These are phyloP conservation scores for Colletotrichum lindemuthianum DNA, from an alignment of 2,329 filamentous ascomycete species.

Conservation along the genomic window DNA sequence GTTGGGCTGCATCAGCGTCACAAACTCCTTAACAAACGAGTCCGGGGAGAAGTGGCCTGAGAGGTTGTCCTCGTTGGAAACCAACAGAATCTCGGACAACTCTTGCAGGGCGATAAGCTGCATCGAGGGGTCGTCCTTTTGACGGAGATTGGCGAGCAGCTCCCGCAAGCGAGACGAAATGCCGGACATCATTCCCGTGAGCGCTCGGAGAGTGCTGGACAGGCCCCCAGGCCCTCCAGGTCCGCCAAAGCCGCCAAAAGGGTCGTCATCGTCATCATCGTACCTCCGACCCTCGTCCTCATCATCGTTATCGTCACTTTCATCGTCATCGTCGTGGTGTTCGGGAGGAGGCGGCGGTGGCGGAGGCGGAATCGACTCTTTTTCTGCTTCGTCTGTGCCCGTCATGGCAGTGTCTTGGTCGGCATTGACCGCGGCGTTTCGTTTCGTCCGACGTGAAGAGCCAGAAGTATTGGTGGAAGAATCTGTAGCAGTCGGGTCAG, in stretches of 20 bases:
- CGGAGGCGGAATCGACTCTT: slow-evolving; percentile 53
- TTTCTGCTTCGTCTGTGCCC: slow-evolving; percentile 68
- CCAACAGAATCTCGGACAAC: slow-evolving; percentile 89
- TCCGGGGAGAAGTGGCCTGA: slow-evolving; percentile 96
- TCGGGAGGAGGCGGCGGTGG: slow-evolving; percentile 53
- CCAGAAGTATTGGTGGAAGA: slow-evolving; percentile 47
- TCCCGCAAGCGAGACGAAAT: slow-evolving; percentile 83
- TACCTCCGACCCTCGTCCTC: slow-evolving; percentile 52
- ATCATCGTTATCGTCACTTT: slow-evolving; percentile 61
- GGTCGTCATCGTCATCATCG: slow-evolving; percentile 71
- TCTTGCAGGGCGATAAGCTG: slow-evolving; percentile 95
- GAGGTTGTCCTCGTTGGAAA: slow-evolving; percentile 96
- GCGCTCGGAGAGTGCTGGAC: slow-evolving; percentile 82
- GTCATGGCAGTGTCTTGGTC: slow-evolving; percentile 78
- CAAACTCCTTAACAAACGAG: slow-evolving; percentile 93
- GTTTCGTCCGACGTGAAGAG: slow-evolving; percentile 61
- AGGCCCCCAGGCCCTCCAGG: slow-evolving; percentile 72
- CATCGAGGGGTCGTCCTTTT: slow-evolving; percentile 85
- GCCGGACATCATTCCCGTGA: slow-evolving; percentile 92
- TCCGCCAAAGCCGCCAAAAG: slow-evolving; percentile 74
- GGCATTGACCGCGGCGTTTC: slow-evolving; percentile 57
- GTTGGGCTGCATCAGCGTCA: slow-evolving; percentile 89
- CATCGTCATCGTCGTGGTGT: slow-evolving; percentile 51
- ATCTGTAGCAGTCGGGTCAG: slow-evolving; percentile 43
- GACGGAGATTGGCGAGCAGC: slow-evolving; percentile 78